phyloP scores from a whole-genome alignment of 129 eudicot genomes.

The Flaveria bidentis region DNA sequence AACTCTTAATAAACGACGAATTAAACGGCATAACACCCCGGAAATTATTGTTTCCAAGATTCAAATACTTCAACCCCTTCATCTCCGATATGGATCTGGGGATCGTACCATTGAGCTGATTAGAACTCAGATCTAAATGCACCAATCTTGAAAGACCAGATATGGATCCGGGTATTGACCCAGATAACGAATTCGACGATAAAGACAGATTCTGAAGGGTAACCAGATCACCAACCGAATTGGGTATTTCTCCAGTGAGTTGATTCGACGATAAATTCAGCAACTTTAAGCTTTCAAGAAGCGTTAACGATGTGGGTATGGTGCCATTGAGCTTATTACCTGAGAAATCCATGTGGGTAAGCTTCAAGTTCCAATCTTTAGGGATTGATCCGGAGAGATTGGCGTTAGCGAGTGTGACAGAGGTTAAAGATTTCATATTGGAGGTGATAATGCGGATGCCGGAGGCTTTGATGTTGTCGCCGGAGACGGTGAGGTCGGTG shows the following conservation, averaged over 20 bases:
- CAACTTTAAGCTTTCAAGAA: conserved; percentile 44
- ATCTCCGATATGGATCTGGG: conserved; percentile 63
- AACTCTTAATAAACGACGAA: conserved; percentile 52
- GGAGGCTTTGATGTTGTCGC: conserved; percentile 52
- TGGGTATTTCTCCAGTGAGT: conserved; percentile 58
- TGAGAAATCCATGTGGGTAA: conserved; percentile 73
- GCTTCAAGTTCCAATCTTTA: conserved; percentile 63
- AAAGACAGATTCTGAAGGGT: conserved; percentile 58
- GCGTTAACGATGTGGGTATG: conserved; percentile 63
- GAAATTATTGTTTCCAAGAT: conserved; percentile 72
- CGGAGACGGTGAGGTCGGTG: conserved; percentile 56
- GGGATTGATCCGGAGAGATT: conserved; percentile 69
- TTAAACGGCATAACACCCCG: conserved; percentile 86
- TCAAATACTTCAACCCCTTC: conserved; percentile 62
- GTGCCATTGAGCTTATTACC: conserved; percentile 58
- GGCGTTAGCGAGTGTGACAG: conserved; percentile 55
- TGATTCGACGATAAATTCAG: conserved; percentile 70
- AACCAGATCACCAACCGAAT: conserved; percentile 61
- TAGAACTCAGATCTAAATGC: conserved; percentile 81
- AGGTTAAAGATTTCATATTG: conserved; percentile 40
- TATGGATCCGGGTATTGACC: conserved; percentile 67
- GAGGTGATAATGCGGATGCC: conserved; percentile 62
- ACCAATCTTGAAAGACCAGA: conserved; percentile 43
- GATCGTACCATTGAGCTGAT: conserved; percentile 65
- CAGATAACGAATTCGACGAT: conserved; percentile 66